Evolutionary conservation across 2,329 filamentous ascomycete species (phyloP).

Genomic region (Penicillium glabrum): DNA sequence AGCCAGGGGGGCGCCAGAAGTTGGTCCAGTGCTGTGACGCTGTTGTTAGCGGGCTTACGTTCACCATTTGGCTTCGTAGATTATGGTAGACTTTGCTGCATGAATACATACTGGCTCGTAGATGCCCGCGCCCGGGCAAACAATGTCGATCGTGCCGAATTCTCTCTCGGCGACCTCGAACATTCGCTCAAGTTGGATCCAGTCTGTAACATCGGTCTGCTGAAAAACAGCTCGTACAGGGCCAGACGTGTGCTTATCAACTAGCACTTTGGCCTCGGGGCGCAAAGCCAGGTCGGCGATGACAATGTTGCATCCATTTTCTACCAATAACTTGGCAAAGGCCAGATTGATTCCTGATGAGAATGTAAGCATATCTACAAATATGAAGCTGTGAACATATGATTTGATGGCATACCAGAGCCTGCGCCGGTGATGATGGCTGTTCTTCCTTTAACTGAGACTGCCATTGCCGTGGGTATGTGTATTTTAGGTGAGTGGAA

Average conservation of each 20-base stretch:
- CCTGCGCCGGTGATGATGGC: conserved; percentile 58
- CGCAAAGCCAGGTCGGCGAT: conserved; percentile 47
- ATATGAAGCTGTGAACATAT: neutral
- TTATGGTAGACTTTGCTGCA: neutral
- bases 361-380: neutral
- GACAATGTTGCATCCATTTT: conserved; percentile 48
- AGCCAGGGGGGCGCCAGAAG: conserved; percentile 52
- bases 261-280: conserved; percentile 44
- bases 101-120: conserved; percentile 41
- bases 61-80: neutral
- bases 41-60: neutral
- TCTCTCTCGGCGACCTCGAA: conserved; percentile 50
- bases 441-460: conserved; percentile 46
- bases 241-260: conserved; percentile 37
- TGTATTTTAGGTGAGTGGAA: neutral
- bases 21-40: conserved; percentile 44
- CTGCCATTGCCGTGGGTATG: conserved; percentile 31
- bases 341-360: conserved; percentile 47
- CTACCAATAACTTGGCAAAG: conserved; percentile 45
- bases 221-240: conserved; percentile 44
- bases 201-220: conserved; percentile 50
- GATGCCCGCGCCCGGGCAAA: conserved; percentile 49
- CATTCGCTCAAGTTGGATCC: conserved; percentile 50
- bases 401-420: conserved; percentile 43
- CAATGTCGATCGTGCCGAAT: conserved; percentile 50